Conservation (phyloP, 2,329 filamentous ascomycete species). For the Ophiostoma angusticollis region DNA sequence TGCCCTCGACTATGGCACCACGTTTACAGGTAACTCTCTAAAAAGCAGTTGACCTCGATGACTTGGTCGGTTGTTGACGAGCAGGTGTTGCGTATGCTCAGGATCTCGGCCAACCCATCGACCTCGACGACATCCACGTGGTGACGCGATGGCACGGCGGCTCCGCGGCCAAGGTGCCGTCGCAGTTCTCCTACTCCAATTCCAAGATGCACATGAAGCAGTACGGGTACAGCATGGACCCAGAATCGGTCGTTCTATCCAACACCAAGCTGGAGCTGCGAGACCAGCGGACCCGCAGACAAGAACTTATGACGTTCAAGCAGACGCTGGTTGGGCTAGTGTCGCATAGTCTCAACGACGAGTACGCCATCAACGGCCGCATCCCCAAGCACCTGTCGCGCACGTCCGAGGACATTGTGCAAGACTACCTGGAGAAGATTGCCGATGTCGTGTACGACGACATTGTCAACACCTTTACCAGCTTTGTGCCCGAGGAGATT, state of each 20-base stretch:
- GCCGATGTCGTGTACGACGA: conserved; percentile 9
- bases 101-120: conserved; percentile 2
- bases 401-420: conserved; percentile 10
- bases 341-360: conserved; percentile 4
- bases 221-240: conserved; percentile 12
- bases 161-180: conserved; percentile 12
- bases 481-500: conserved; percentile 5
- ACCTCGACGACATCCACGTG: conserved; percentile 10
- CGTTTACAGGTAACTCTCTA: conserved; percentile 8
- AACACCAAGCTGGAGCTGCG: conserved; percentile 14
- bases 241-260: conserved; percentile 7
- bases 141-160: conserved; percentile 10
- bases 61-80: neutral
- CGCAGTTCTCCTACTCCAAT: conserved; percentile 12
- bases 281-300: conserved; percentile 1
- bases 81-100: conserved; percentile 9
- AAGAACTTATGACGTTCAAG: conserved; percentile 8
- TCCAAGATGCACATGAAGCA: conserved; percentile 4
- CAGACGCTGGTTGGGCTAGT: conserved; percentile 9
- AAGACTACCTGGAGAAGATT: conserved; percentile 12
- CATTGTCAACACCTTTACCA: conserved; percentile 4
- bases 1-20: conserved; percentile 14
- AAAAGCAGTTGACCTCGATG: neutral
- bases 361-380: neutral
- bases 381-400: conserved; percentile 10